Percentiles rank a stretch among this genome's conserved stretches.
Conservation (phyloP, 345 rosid genomes). For the Rhodomyrtus tomentosa region DNA sequence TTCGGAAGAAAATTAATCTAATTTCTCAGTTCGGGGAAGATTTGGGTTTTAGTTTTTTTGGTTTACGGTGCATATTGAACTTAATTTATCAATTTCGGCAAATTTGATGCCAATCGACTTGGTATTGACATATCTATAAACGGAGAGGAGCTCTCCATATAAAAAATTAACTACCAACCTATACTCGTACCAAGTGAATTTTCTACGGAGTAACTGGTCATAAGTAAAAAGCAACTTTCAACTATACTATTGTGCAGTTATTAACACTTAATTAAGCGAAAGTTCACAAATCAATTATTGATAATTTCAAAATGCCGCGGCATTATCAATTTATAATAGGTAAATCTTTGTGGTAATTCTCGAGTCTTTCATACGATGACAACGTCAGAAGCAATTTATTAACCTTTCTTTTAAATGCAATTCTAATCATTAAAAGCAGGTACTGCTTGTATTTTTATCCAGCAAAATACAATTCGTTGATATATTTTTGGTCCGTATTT, state of each 20-base stretch:
- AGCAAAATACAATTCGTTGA: neutral
- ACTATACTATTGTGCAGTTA: neutral
- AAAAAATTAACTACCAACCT: neutral
- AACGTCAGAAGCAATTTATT: rapidly evolving
- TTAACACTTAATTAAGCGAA: neutral
- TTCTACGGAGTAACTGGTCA: rapidly evolving
- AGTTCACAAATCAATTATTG: rapidly evolving
- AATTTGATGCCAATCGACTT: neutral
- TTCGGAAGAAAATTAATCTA: no score
- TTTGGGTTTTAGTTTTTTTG: neutral
- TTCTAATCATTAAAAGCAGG: neutral
- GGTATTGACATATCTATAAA: neutral
- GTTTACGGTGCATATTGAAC: neutral
- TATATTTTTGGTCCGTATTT: neutral
- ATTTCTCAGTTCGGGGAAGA: neutral
- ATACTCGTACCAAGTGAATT: neutral
- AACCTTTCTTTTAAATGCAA: neutral
- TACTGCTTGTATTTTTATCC: neutral
- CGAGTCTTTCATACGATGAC: neutral
- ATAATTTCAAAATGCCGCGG: rapidly evolving
- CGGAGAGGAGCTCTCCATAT: neutral
- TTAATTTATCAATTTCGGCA: neutral
- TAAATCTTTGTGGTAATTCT: no score
- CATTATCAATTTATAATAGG: rapidly evolving
- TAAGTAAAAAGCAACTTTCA: neutral